phyloP scores from a whole-genome alignment of 441 rosid genomes.

The Capsella rubella region DNA sequence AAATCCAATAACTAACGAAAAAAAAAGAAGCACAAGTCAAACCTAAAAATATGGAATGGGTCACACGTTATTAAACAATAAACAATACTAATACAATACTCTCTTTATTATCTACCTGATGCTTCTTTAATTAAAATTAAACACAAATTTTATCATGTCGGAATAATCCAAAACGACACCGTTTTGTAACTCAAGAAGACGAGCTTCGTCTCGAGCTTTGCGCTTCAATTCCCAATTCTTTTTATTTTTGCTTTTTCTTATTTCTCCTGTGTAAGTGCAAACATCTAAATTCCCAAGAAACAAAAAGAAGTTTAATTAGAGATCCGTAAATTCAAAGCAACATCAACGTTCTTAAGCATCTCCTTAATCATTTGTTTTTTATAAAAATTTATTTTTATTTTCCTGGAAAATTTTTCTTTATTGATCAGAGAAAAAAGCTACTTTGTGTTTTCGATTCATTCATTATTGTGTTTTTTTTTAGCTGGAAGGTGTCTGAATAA shows the following conservation, averaged over 20 bases:
- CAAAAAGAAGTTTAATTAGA: background rate
- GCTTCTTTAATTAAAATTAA: background rate
- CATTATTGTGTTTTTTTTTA: conserved; percentile 39
- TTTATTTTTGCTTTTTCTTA: background rate
- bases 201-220: conserved; percentile 40
- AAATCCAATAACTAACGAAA: conserved; percentile 17
- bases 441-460: conserved; percentile 33
- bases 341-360: conserved; percentile 52
- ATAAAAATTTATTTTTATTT: background rate
- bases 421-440: conserved; percentile 39
- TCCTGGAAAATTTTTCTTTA: background rate
- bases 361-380: conserved; percentile 42
- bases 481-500: conserved; percentile 47
- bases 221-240: conserved; percentile 26
- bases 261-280: conserved; percentile 34
- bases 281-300: conserved; percentile 10
- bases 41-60: conserved; percentile 29
- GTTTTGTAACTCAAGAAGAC: conserved; percentile 3
- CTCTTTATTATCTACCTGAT: background rate
- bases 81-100: background rate
- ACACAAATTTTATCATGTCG: conserved; percentile 1
- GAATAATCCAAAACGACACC: conserved; percentile 19
- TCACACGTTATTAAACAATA: conserved; percentile 17
- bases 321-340: conserved; percentile 45
- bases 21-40: conserved; percentile 31